Conservation (phyloP, 768 basidiomycete genomes). For the Xerocomellus intermedius region DNA sequence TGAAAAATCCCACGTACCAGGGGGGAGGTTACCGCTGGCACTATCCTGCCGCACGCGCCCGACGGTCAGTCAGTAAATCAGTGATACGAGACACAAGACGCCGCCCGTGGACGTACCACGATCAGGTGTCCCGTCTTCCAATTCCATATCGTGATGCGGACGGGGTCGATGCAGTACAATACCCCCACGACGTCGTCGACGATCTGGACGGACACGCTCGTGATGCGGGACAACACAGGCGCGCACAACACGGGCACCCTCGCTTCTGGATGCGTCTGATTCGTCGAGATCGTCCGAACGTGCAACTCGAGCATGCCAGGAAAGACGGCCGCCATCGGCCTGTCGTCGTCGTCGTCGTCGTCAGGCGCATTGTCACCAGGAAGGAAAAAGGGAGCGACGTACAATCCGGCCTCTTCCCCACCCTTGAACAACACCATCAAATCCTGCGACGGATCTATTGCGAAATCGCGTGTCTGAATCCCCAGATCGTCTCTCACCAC, state of each 20-base stretch:
- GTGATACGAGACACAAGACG: background rate
- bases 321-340: constrained; percentile 3
- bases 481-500: constrained; percentile 37
- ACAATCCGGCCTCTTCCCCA: constrained; percentile 15
- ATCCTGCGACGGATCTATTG: constrained; percentile 66
- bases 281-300: constrained; percentile 44
- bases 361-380: no score
- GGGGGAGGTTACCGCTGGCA: constrained; percentile 21
- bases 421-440: constrained; percentile 44
- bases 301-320: constrained; percentile 36
- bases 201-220: constrained; percentile 46
- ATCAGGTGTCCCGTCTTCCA: constrained; percentile 46
- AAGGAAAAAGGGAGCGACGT: background rate
- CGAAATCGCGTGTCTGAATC: constrained; percentile 51
- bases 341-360: background rate
- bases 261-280: constrained; percentile 44
- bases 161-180: constrained; percentile 36
- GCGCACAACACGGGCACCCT: constrained; percentile 26
- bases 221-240: constrained; percentile 22
- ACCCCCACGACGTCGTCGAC: constrained; percentile 54
- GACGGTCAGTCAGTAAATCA: background rate
- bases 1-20: constrained; percentile 41
- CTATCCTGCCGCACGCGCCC: constrained; percentile 27
- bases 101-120: constrained; percentile 36
- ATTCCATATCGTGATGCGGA: constrained; percentile 42